Percentiles rank a stretch among this genome's conserved stretches.
These are phyloP conservation scores for Pythium biforme DNA, from an alignment of 352 stramenopile genomes.

Conservation along the genomic window DNA sequence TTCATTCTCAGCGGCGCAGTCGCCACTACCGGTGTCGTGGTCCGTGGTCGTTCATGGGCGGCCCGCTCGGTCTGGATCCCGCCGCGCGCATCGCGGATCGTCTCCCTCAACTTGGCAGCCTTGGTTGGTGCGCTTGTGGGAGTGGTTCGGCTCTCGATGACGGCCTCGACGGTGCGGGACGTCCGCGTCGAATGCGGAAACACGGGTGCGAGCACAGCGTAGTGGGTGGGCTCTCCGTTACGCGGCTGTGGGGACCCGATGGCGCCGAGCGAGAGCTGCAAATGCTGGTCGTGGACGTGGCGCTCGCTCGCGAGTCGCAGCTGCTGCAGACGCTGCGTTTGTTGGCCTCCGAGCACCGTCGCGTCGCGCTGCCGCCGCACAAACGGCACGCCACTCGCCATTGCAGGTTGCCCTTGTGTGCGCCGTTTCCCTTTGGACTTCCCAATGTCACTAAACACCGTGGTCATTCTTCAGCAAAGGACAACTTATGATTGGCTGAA, in stretches of 20 bases:
- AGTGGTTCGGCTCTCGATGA: conserved; percentile 33
- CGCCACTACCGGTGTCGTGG: background rate
- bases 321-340: conserved; percentile 43
- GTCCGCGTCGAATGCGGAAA: conserved; percentile 9
- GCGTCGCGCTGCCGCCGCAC: conserved; percentile 17
- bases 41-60: conserved; percentile 14
- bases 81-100: conserved; percentile 40
- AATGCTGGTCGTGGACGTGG: conserved; percentile 37
- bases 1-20: background rate
- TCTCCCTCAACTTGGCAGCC: conserved; percentile 32
- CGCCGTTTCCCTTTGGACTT: conserved; percentile 7
- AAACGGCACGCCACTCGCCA: conserved; percentile 22
- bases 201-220: background rate
- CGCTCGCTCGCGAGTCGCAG: conserved; percentile 39
- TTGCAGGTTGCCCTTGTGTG: no score
- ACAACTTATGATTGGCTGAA: conserved; percentile 8
- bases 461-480: background rate
- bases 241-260: background rate
- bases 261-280: conserved; percentile 8
- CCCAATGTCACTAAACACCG: conserved; percentile 11
- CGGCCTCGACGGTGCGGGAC: conserved; percentile 45
- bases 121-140: conserved; percentile 13
- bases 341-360: conserved; percentile 43
- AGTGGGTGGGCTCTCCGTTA: background rate
- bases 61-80: conserved; percentile 52